Conservation (phyloP, 805 yeast species). For the Priceomyces medius region DNA sequence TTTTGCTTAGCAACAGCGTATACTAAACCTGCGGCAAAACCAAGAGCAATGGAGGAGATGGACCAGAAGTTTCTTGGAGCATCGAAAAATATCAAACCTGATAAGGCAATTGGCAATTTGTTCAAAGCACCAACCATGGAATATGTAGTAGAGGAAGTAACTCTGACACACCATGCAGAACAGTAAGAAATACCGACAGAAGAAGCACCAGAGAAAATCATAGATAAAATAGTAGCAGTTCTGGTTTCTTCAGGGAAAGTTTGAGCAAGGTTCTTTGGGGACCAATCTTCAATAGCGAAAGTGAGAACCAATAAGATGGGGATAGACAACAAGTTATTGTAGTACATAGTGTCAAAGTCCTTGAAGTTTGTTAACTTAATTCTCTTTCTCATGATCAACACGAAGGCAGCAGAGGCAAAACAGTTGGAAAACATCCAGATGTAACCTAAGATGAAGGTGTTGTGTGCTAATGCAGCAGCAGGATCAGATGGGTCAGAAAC, state of each 20-base stretch:
- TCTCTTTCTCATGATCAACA: slow-evolving; percentile 94
- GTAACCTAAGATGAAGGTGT: slow-evolving; percentile 69
- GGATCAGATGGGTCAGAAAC: slow-evolving; percentile 31
- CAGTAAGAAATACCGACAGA: slow-evolving; percentile 98
- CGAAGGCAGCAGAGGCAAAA: slow-evolving; percentile 90
- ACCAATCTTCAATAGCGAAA: slow-evolving; percentile 88
- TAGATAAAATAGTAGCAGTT: slow-evolving; percentile 67
- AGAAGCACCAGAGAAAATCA: slow-evolving; percentile 90
- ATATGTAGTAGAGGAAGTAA: slow-evolving; percentile 96
- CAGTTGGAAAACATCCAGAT: slow-evolving; percentile 97
- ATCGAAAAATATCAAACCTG: slow-evolving; percentile 92
- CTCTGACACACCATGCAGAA: slow-evolving; percentile 99
- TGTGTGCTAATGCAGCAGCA: slow-evolving; percentile 25
- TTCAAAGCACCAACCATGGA: slow-evolving; percentile 99
- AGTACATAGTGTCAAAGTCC: slow-evolving; percentile 97
- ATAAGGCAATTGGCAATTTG: slow-evolving; percentile 94
- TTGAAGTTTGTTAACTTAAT: slow-evolving; percentile 95
- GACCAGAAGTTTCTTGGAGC: slow-evolving; percentile 93
- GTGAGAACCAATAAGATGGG: slow-evolving; percentile 83
- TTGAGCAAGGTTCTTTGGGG: slow-evolving; percentile 64
- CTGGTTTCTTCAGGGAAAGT: slow-evolving; percentile 80
- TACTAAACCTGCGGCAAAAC: slow-evolving; percentile 93
- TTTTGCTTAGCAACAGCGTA: slow-evolving; percentile 94
- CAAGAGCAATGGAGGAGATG: slow-evolving; percentile 84
- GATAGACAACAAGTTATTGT: slow-evolving; percentile 90